Evolutionary conservation across 1,284 basidiomycete genomes (phyloP).

Genomic region (Ceratobasidium sp.): DNA sequence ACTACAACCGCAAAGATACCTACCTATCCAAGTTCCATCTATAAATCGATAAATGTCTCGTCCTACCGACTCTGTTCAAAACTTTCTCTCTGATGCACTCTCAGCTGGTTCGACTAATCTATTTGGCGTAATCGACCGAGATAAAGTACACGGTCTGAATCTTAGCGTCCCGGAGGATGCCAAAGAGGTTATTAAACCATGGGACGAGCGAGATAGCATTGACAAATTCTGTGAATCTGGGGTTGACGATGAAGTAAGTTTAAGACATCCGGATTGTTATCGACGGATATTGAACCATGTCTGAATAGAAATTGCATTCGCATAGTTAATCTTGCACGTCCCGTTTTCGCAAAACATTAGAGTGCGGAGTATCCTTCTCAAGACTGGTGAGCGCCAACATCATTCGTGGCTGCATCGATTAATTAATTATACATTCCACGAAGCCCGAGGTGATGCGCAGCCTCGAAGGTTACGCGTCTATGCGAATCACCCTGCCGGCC

Average conservation of each 20-base stretch:
- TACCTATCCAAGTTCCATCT: no score
- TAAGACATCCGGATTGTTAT: not conserved
- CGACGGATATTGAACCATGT: conserved; percentile 27
- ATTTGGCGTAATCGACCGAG: conserved; percentile 73
- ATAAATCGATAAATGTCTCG: conserved; percentile 24
- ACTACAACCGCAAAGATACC: conserved; percentile 1
- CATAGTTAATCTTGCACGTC: conserved; percentile 80
- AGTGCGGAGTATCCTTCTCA: conserved; percentile 77
- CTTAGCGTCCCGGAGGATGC: conserved; percentile 81
- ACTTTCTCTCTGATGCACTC: conserved; percentile 26
- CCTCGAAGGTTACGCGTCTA: conserved; percentile 77
- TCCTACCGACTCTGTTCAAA: conserved; percentile 31
- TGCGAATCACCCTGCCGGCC: conserved; percentile 76
- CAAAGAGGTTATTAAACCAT: conserved; percentile 79
- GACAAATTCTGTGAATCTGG: conserved; percentile 75
- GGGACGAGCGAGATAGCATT: conserved; percentile 80
- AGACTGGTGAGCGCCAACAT: conserved; percentile 68
- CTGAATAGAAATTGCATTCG: conserved; percentile 42
- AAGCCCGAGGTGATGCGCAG: conserved; percentile 69
- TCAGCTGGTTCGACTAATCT: conserved; percentile 67
- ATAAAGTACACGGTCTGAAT: conserved; percentile 85
- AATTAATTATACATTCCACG: conserved; percentile 8
- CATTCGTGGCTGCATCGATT: not conserved
- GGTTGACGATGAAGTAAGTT: conserved; percentile 81
- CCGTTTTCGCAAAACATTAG: conserved; percentile 84